Conservation (phyloP, 2,329 filamentous ascomycete genomes). For the Alternaria arbusti region DNA sequence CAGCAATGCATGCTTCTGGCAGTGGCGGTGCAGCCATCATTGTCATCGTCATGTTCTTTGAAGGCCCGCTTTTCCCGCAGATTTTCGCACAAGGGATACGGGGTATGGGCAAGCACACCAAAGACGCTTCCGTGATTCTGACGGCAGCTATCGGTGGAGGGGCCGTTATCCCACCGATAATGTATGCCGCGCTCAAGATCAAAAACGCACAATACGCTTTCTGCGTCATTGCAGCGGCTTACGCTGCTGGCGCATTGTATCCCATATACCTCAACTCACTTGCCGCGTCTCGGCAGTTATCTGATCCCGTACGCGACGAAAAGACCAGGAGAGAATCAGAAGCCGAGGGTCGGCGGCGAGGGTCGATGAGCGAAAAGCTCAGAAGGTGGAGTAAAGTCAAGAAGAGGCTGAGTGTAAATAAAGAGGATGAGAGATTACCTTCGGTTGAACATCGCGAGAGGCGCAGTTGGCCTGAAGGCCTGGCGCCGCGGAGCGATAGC, state of each 20-base stretch:
- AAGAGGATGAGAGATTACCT: constrained; percentile 30
- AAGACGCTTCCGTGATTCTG: constrained; percentile 61
- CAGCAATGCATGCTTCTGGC: constrained; percentile 56
- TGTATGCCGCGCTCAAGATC: constrained; percentile 53
- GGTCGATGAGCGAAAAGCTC: constrained; percentile 22
- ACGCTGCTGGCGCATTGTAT: constrained; percentile 59
- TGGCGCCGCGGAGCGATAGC: constrained; percentile 21
- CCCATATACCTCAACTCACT: constrained; percentile 61
- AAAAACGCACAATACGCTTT: constrained; percentile 57
- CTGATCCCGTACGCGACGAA: constrained; percentile 55
- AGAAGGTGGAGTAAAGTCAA: constrained; percentile 33
- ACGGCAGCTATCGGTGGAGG: constrained; percentile 63
- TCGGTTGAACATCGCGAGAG: constrained; percentile 41
- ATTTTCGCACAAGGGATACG: constrained; percentile 65
- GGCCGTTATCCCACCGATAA: constrained; percentile 62
- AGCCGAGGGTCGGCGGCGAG: constrained; percentile 29
- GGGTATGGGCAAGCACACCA: constrained; percentile 64
- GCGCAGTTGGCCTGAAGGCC: constrained; percentile 38
- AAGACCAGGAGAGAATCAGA: constrained; percentile 34
- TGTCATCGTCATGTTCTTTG: constrained; percentile 64
- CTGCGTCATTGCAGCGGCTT: constrained; percentile 61
- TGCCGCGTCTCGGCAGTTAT: constrained; percentile 56
- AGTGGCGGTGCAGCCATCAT: constrained; percentile 55
- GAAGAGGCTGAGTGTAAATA: constrained; percentile 27
- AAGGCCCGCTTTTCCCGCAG: constrained; percentile 65